These are phyloP conservation scores for Odontarrhena argentea DNA, from an alignment of 345 rosid species.

Conservation along the genomic window DNA sequence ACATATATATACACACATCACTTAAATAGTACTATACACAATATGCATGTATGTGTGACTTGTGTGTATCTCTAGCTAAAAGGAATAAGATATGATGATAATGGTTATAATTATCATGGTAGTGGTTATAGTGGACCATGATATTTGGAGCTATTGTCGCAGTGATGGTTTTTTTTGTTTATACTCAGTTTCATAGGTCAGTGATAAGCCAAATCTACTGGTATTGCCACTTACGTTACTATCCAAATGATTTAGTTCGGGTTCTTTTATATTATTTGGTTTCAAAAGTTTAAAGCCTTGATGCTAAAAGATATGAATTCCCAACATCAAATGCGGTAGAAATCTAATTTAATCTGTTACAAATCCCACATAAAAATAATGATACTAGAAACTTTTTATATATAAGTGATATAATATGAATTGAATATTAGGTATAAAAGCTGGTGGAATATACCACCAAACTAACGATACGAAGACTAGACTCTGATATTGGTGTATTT, in stretches of 20 bases:
- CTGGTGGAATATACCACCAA: no score
- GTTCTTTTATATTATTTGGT: constrained; percentile 7
- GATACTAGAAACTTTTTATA: no score
- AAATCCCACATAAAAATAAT: no score
- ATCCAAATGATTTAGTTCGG: constrained; percentile 27
- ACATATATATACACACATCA: constrained; percentile 16
- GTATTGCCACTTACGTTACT: constrained; percentile 19
- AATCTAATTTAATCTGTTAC: not conserved
- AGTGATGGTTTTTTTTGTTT: constrained; percentile 20
- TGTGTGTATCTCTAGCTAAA: constrained; percentile 20
- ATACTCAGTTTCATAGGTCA: constrained; percentile 23
- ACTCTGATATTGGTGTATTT: no score
- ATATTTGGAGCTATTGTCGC: constrained; percentile 19
- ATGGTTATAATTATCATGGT: constrained; percentile 24
- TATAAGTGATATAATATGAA: no score
- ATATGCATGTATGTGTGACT: constrained; percentile 15
- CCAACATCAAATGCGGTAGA: not conserved
- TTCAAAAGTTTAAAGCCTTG: not conserved
- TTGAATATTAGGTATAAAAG: no score
- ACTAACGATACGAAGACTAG: no score
- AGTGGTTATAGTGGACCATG: constrained; percentile 41
- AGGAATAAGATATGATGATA: constrained; percentile 34
- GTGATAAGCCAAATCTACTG: constrained; percentile 19
- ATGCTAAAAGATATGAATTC: constrained; percentile 2
- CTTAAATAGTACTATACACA: constrained; percentile 15